phyloP scores from a whole-genome alignment of 805 yeast genomes.

The Teunomyces kruisii region DNA sequence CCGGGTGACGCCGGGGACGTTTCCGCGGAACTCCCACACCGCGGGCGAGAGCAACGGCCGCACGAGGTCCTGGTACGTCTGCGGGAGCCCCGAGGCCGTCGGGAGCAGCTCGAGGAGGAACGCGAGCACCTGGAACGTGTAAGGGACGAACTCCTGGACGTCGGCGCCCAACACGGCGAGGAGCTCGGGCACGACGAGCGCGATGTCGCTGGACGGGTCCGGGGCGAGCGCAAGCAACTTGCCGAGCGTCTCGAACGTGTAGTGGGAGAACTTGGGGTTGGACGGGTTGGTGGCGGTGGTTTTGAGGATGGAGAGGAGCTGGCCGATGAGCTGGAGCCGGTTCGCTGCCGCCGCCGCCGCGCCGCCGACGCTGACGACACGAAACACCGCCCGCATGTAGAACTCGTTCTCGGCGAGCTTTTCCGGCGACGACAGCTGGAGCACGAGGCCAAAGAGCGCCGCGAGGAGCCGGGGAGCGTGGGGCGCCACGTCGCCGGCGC shows the following conservation, averaged over 20 bases:
- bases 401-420: constrained; percentile 94
- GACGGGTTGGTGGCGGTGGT: constrained; percentile 87
- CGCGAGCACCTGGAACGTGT: constrained; percentile 87
- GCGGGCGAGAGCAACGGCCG: constrained; percentile 86
- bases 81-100: constrained; percentile 52
- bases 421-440: constrained; percentile 62
- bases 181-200: constrained; percentile 62
- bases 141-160: constrained; percentile 92
- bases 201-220: constrained; percentile 38
- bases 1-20: constrained; percentile 89
- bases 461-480: constrained; percentile 58
- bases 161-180: constrained; percentile 73
- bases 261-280: constrained; percentile 91
- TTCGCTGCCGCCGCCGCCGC: constrained; percentile 54
- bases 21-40: constrained; percentile 92
- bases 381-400: constrained; percentile 83
- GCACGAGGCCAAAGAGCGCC: constrained; percentile 65
- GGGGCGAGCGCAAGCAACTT: constrained; percentile 58
- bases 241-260: constrained; percentile 84
- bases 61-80: constrained; percentile 60
- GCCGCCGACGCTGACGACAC: constrained; percentile 71
- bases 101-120: constrained; percentile 68
- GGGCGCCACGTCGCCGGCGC: constrained; percentile 68
- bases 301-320: constrained; percentile 65
- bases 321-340: constrained; percentile 52